A percentile compares a stretch with the other conserved stretches of the same genome.
Conservation (phyloP, 148 eudicot species). For the Beta vulgaris region DNA sequence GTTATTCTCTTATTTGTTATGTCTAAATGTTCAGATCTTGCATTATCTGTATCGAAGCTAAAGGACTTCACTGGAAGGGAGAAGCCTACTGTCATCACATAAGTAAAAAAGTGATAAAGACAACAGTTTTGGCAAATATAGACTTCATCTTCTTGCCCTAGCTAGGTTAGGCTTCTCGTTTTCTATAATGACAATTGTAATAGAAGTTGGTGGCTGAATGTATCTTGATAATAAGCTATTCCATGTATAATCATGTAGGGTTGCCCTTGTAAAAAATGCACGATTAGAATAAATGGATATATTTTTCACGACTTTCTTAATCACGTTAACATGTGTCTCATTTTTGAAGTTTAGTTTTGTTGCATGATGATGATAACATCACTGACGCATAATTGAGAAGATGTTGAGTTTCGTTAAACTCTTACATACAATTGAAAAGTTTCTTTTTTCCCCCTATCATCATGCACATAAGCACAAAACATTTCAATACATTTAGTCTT, state of each 20-base stretch:
- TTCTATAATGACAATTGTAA: no score
- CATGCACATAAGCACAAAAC: no score
- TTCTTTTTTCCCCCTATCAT: no score
- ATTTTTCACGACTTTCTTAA: background rate
- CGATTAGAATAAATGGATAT: background rate
- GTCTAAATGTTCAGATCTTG: conserved; percentile 52
- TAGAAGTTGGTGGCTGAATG: background rate
- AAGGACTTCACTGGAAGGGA: conserved; percentile 83
- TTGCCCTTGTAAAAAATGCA: conserved; percentile 10
- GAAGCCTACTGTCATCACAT: conserved; percentile 86
- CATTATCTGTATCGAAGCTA: conserved; percentile 66
- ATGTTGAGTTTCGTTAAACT: no score
- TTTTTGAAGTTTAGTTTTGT: no score
- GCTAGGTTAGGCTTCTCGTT: conserved; percentile 15
- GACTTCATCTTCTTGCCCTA: background rate
- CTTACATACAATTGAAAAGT: no score
- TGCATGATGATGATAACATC: no score
- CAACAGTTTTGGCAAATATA: conserved; percentile 6
- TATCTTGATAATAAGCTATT: conserved; percentile 14
- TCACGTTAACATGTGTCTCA: no score
- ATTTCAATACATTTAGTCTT: no score
- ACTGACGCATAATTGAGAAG: no score
- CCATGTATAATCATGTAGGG: conserved; percentile 22
- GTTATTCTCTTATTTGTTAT: background rate
- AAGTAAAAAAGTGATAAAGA: no score